Percentiles rank a stretch among this genome's conserved stretches.
These are phyloP conservation scores for Skeletonema menzelii DNA, from an alignment of 108 stramenopile species.

Conservation along the genomic window DNA sequence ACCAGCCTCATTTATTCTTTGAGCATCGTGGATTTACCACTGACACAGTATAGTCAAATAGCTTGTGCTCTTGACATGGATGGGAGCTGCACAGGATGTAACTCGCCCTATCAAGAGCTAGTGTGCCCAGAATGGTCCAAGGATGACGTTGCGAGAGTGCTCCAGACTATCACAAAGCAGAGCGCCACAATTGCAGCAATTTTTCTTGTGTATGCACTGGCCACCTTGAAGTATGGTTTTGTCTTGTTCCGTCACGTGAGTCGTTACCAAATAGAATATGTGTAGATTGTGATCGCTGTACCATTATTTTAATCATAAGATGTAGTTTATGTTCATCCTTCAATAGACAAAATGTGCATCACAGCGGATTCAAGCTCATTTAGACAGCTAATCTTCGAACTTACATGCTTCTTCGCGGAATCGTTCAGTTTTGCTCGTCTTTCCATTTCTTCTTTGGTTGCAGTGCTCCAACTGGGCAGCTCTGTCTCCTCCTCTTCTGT, in stretches of 20 bases:
- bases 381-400: slow-evolving; percentile 14
- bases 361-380: slow-evolving; percentile 21
- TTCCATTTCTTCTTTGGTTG: slow-evolving; percentile 43
- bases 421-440: slow-evolving; percentile 24
- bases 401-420: slow-evolving; percentile 5
- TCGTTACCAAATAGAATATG: slow-evolving; percentile 83
- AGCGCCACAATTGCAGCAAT: slow-evolving; percentile 75
- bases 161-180: slow-evolving; percentile 74
- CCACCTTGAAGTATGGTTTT: slow-evolving; percentile 69
- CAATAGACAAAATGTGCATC: not conserved
- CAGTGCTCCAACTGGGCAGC: slow-evolving; percentile 53
- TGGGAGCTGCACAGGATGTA: slow-evolving; percentile 63
- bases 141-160: slow-evolving; percentile 60
- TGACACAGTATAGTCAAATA: slow-evolving; percentile 48
- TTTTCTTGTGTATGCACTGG: slow-evolving; percentile 71
- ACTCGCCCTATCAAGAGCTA: slow-evolving; percentile 10
- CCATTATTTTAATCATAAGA: not conserved
- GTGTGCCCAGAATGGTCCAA: slow-evolving; percentile 80
- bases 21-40: slow-evolving; percentile 39
- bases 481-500: not conserved
- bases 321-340: not conserved
- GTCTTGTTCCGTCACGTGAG: slow-evolving; percentile 57
- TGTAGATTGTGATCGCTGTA: slow-evolving; percentile 30
- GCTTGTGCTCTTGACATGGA: slow-evolving; percentile 62
- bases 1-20: slow-evolving; percentile 63